Conservation (phyloP, 495 filamentous ascomycete species). For the Podospora appendiculata region DNA sequence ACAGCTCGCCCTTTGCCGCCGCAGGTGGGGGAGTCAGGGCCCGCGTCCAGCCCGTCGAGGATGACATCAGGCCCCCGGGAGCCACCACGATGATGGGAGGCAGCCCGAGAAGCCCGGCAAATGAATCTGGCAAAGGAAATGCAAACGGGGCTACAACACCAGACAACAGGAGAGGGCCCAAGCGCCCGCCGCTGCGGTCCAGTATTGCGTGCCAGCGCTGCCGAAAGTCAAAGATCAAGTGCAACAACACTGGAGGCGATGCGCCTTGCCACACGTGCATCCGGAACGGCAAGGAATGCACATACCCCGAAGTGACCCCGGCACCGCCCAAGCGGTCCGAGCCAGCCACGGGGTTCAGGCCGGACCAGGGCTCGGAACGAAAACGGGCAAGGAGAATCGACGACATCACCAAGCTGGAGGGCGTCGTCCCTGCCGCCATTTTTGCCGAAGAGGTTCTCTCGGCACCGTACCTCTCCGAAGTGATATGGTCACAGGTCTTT, state of each 20-base stretch:
- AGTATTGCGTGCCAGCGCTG: slow-evolving; percentile 75
- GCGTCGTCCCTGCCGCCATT: slow-evolving; percentile 18
- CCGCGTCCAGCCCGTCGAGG: slow-evolving; percentile 13
- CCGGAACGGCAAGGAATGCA: slow-evolving; percentile 66
- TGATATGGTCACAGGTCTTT: slow-evolving; percentile 64
- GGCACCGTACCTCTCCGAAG: slow-evolving; percentile 52
- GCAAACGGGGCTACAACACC: too few relatives aligned
- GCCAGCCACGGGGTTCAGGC: slow-evolving; percentile 38
- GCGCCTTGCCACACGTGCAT: slow-evolving; percentile 71
- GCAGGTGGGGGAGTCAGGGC: slow-evolving; percentile 14
- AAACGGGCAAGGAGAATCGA: slow-evolving; percentile 53
- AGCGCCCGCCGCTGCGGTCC: slow-evolving; percentile 57
- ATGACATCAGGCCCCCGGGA: slow-evolving; percentile 15
- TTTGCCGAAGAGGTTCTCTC: slow-evolving; percentile 43
- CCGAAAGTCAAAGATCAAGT: slow-evolving; percentile 77
- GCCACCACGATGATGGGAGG: slow-evolving; percentile 17
- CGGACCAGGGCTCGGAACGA: slow-evolving; percentile 53
- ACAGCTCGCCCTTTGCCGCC: slow-evolving; percentile 16
- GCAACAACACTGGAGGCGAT: slow-evolving; percentile 62
- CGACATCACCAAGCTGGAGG: slow-evolving; percentile 33
- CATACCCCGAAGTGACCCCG: slow-evolving; percentile 58
- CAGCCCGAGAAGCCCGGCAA: slow-evolving; percentile 21
- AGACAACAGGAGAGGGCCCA: slow-evolving; percentile 27
- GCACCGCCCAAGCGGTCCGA: slow-evolving; percentile 50
- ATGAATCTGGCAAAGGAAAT: slow-evolving; percentile 12